These are phyloP conservation scores for Mycena alexandri DNA, from an alignment of 768 basidiomycete genomes.

Conservation along the genomic window DNA sequence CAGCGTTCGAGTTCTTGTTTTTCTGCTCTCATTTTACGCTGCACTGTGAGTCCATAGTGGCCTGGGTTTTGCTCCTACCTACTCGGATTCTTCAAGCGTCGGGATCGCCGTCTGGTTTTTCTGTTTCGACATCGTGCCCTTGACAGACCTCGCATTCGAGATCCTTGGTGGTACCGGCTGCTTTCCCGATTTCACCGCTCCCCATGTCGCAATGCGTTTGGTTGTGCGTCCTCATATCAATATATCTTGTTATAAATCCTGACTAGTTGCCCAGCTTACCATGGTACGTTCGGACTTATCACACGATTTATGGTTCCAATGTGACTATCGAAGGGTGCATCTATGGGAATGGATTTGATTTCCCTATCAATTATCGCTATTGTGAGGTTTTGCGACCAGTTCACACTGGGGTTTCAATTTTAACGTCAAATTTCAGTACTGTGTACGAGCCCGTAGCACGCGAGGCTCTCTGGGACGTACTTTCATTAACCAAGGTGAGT, in stretches of 20 bases:
- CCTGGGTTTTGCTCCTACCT: too few relatives aligned
- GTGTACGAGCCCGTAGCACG: conserved; percentile 42
- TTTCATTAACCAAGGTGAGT: conserved; percentile 54
- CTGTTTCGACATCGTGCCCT: conserved; percentile 42
- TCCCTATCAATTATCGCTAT: conserved; percentile 51
- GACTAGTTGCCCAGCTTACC: conserved; percentile 17
- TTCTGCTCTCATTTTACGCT: conserved; percentile 48
- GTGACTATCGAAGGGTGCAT: conserved; percentile 45
- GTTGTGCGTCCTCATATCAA: conserved; percentile 36
- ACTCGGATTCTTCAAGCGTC: conserved; percentile 11
- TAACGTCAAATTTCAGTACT: conserved; percentile 40
- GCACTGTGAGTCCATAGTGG: conserved; percentile 35
- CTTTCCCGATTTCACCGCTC: conserved; percentile 51
- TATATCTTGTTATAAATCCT: conserved; percentile 2
- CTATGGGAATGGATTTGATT: conserved; percentile 53
- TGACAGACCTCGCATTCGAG: conserved; percentile 42
- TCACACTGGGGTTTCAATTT: not conserved
- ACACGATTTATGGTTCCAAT: conserved; percentile 41
- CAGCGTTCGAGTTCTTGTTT: conserved; percentile 43
- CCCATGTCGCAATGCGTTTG: conserved; percentile 44
- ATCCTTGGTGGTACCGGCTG: conserved; percentile 50
- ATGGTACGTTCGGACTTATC: conserved; percentile 8
- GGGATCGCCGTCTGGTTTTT: conserved; percentile 54
- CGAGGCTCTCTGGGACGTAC: conserved; percentile 51
- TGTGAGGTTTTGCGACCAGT: conserved; percentile 40